A percentile compares a stretch with the other conserved stretches of the same genome.
Conservation (phyloP, 2,329 filamentous ascomycete species). For the Aspergillus sp. region DNA sequence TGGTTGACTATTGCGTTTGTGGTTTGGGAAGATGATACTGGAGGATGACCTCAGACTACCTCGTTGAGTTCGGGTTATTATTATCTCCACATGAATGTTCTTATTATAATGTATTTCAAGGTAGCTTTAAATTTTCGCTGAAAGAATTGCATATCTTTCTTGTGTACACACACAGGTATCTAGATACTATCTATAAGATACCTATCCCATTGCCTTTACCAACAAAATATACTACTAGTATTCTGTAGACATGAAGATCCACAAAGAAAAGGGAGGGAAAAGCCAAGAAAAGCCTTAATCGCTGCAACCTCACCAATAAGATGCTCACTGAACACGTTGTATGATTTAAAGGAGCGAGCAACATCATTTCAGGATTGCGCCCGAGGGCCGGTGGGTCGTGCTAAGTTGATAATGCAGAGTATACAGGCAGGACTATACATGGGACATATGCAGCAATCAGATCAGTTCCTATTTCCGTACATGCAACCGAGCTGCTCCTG, state of each 20-base stretch:
- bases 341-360: background rate
- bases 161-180: background rate
- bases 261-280: background rate
- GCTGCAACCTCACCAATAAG: background rate
- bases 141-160: background rate
- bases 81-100: background rate
- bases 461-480: background rate
- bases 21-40: background rate
- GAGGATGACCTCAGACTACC: background rate
- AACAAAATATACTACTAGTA: no score
- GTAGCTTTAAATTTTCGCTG: background rate
- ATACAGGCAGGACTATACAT: conserved; percentile 2
- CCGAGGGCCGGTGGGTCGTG: background rate
- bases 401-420: background rate
- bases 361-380: background rate
- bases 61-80: background rate
- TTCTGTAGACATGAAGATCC: background rate
- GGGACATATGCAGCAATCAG: conserved; percentile 1
- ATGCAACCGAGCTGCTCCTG: conserved; percentile 3
- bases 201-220: no score
- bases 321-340: background rate
- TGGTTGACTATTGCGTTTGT: background rate
- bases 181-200: no score
- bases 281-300: background rate
- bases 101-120: background rate